Evolutionary conservation across 148 eudicot species (phyloP).

Genomic region (Chenopodium berlandieri): DNA sequence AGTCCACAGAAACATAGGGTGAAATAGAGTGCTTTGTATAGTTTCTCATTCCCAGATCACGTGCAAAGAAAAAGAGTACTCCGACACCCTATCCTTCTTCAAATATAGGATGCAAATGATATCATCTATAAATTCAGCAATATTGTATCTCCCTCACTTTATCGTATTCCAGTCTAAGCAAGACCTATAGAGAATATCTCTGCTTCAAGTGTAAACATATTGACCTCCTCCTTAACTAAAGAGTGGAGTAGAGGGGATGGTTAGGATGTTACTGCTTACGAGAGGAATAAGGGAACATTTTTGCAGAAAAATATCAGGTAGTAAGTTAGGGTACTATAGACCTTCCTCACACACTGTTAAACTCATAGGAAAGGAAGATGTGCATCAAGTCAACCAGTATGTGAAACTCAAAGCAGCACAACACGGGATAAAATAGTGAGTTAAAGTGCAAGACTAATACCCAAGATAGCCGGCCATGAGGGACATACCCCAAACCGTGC

Average conservation of each 20-base stretch:
- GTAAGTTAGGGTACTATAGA: neutral
- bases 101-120: neutral
- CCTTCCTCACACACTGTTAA: neutral
- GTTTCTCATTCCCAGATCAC: neutral
- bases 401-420: neutral
- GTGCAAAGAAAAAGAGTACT: neutral
- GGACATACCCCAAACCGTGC: constrained; percentile 94
- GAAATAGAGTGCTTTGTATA: neutral
- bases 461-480: constrained; percentile 98
- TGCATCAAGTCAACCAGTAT: neutral
- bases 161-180: neutral
- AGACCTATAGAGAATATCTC: neutral
- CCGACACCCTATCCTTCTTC: neutral
- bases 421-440: neutral
- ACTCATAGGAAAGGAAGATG: neutral
- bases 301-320: neutral
- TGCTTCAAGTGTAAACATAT: neutral
- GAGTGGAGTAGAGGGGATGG: neutral
- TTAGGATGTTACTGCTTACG: neutral
- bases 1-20: neutral
- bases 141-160: neutral
- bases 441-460: constrained; percentile 41
- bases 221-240: neutral
- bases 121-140: neutral
- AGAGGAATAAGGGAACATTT: neutral